Base-by-base conservation (phyloP, 352 stramenopile species). In the Globisporangium ultimum region DNA sequence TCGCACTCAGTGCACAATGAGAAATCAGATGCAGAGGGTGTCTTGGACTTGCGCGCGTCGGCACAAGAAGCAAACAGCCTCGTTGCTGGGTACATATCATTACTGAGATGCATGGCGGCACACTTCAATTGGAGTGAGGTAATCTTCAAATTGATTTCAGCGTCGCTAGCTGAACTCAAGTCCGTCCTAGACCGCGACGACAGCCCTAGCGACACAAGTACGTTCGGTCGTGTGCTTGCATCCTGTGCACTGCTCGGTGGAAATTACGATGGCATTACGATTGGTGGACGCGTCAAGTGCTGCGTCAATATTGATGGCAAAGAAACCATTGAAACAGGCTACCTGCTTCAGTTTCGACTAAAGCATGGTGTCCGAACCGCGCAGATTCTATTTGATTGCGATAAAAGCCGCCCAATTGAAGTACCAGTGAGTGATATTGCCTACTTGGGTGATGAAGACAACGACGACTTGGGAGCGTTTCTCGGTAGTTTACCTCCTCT, bases 281-380 rank as follows among this genome's bases (percentile, higher is more conserved):
- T 90, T 15, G 78, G 80, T 49, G 76, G 72, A 11, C 71, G 81
- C n/a, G 78, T 91, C 2, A 83, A 73, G 11, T 90, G 80, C 53
- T 86, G 78, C 49, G 81, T 89, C 24, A 91, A 78, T 17, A 81
- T 91, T 22, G 80, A 93, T 36, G 77, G 69, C 2, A 93, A 88
- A 58, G 81, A 88, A 28, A 78, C 84, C 13, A 71, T 89, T 21
- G 84, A 93, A 54, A 87, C 68, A 0, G 84, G 84, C 4, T 89
- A 79, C 59, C 40, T 91, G 12, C 62, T 90, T 9, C 69, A 84
- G 11, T 79, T 87, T 43, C 60, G 64, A 11, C 53, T 86, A 22
- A 74, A 78, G 36, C 66, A 70, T 49, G 70, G 67, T 11, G 22
- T 34, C 0, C 77, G 82, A n/a, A 70, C 63, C 4, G 81, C 78